phyloP scores from a whole-genome alignment of 352 stramenopile genomes.

The Thalassiosira mediterranea region DNA sequence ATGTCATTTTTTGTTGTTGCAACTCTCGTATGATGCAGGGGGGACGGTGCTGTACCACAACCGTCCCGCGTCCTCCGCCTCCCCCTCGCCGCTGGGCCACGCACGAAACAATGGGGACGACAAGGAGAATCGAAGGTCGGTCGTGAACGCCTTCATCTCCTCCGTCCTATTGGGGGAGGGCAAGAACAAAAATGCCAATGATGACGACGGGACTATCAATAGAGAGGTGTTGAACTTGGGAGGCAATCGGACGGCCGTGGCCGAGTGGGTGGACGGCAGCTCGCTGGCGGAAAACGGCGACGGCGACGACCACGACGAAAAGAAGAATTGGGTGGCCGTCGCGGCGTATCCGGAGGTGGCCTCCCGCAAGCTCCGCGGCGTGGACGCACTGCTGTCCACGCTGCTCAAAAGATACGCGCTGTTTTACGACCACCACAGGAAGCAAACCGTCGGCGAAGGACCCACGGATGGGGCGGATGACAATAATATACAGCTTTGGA shows the following conservation, averaged over 20 bases:
- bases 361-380: conserved; percentile 46
- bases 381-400: conserved; percentile 49
- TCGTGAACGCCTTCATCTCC: conserved; percentile 41
- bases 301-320: conserved; percentile 21
- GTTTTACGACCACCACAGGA: conserved; percentile 51
- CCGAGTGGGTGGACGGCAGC: conserved; percentile 27
- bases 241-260: conserved; percentile 28
- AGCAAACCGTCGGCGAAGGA: conserved; percentile 12
- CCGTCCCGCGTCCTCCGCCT: conserved; percentile 5
- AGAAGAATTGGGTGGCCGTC: conserved; percentile 55
- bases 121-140: conserved; percentile 25
- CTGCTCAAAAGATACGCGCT: conserved; percentile 53
- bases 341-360: conserved; percentile 71
- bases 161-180: conserved; percentile 33
- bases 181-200: conserved; percentile 15
- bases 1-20: background rate
- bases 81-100: background rate
- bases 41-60: conserved; percentile 75
- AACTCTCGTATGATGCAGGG: conserved; percentile 11
- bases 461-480: background rate
- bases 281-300: conserved; percentile 11
- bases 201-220: conserved; percentile 20
- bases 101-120: conserved; percentile 8
- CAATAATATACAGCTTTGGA: too few relatives aligned
- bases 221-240: conserved; percentile 54